A percentile compares a stretch with the other conserved stretches of the same genome.
Conservation (phyloP, 2,329 filamentous ascomycete genomes). For the Fusarium papillatum region DNA sequence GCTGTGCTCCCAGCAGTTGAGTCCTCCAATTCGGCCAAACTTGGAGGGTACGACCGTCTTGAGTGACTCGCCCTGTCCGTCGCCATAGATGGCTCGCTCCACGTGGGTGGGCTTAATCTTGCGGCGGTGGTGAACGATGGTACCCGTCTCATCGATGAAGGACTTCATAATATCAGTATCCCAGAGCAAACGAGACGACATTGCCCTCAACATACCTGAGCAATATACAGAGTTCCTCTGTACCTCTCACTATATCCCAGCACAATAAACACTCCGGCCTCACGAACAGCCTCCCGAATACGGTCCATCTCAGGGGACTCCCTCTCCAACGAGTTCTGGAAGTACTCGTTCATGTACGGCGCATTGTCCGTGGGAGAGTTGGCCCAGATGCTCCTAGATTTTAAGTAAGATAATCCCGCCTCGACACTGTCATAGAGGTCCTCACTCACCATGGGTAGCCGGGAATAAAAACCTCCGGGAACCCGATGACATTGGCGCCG, state of each 20-base stretch:
- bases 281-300: constrained; percentile 59
- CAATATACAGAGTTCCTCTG: constrained; percentile 57
- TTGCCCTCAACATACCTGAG: constrained; percentile 15
- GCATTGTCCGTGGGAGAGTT: constrained; percentile 47
- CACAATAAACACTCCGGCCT: constrained; percentile 57
- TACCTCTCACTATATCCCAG: constrained; percentile 58
- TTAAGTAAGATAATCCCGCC: neutral
- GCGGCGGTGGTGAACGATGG: constrained; percentile 55
- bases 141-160: constrained; percentile 56
- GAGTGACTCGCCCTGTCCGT: constrained; percentile 55
- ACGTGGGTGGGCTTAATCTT: constrained; percentile 68
- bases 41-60: constrained; percentile 51
- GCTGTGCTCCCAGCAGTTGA: constrained; percentile 64
- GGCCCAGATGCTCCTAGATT: constrained; percentile 45
- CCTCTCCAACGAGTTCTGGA: constrained; percentile 56
- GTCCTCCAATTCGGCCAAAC: constrained; percentile 55
- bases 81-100: constrained; percentile 63
- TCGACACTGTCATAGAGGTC: neutral
- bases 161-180: constrained; percentile 42
- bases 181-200: neutral
- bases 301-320: constrained; percentile 56
- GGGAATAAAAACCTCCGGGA: constrained; percentile 60
- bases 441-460: constrained; percentile 59
- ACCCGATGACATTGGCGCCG: constrained; percentile 52
- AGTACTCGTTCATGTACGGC: constrained; percentile 58